Base-by-base conservation (phyloP, 2,329 filamentous ascomycete genomes). In the Hortaea werneckii region DNA sequence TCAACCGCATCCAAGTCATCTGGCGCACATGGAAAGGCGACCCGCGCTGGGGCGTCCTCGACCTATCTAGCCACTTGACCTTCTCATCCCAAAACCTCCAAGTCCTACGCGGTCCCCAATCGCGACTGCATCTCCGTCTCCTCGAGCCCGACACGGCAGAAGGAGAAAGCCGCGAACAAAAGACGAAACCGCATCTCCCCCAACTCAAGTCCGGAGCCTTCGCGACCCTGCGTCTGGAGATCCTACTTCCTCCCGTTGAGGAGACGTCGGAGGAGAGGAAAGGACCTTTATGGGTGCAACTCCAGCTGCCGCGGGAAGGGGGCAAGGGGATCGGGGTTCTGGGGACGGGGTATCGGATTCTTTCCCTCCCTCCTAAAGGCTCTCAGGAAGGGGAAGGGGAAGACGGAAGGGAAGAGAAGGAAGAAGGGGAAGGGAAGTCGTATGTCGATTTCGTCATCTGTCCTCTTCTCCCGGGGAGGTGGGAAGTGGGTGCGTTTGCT, bases 11-110 rank as follows among this genome's bases (percentile, higher is more conserved):
- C 6, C n/a, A 28, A 6, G 32, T 49, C 8, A n/a, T 32, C 12
- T 47, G 45, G 45, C 30, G 45, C 10, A 38, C 46, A 6, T 49
- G 44, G 39, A 27, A 28, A 9, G 37, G 44, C 27, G 43, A 42
- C 13, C 11, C 34, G 6, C 43, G 46, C 7, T 32, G 28, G 6
- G 46, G 46, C 13, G 35, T 20, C 11, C 34, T 49, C 5, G 44
- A 49, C 30, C 43, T 49, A 28, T n/a, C 9, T 4, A 29, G 6
- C 6, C 5, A 13, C 27, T 29, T 49, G n/a, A 11, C 5, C 8
- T 27, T 49, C 12, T 38, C 38, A 10, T 8, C 8, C 5, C 1
- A 11, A 20, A 40, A 47, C n/a, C 34, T 47, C 5, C 34, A 47
- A 10, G 8, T 43, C 8, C 20, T 47, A 2, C 45, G 45, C 27